Conservation (phyloP, 495 filamentous ascomycete genomes). For the Podospora tetraspora region DNA sequence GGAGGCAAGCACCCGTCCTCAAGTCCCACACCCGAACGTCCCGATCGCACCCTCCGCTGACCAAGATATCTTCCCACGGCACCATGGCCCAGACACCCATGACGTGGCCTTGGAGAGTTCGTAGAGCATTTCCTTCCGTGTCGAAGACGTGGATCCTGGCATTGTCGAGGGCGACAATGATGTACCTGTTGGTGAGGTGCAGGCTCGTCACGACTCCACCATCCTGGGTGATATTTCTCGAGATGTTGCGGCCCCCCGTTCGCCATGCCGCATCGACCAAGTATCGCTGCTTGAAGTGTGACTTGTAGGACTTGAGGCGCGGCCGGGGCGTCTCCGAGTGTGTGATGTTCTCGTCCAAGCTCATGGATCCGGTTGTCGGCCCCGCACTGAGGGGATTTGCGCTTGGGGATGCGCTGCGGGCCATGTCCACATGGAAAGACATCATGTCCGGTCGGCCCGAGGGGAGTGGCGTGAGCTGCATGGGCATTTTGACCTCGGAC, state of each 20-base stretch:
- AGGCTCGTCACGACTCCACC: slow-evolving; percentile 95
- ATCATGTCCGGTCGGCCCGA: slow-evolving; percentile 24
- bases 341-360: slow-evolving; percentile 33
- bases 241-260: slow-evolving; percentile 71
- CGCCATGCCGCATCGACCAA: slow-evolving; percentile 97
- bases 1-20: slow-evolving; percentile 84
- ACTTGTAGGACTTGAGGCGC: slow-evolving; percentile 68
- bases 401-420: slow-evolving; percentile 34
- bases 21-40: slow-evolving; percentile 98
- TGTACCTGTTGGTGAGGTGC: slow-evolving; percentile 91
- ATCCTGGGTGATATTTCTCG: slow-evolving; percentile 85
- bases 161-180: slow-evolving; percentile 95
- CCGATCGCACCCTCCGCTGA: slow-evolving; percentile 93
- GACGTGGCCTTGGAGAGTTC: slow-evolving; percentile 87
- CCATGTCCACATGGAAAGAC: slow-evolving; percentile 25
- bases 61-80: slow-evolving; percentile 90
- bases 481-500: slow-evolving; percentile 39
- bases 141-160: slow-evolving; percentile 98
- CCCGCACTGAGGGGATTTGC: slow-evolving; percentile 28
- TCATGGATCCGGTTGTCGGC: slow-evolving; percentile 31
- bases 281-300: slow-evolving; percentile 95
- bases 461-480: slow-evolving; percentile 16
- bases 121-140: slow-evolving; percentile 78
- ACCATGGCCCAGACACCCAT: slow-evolving; percentile 99
- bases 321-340: slow-evolving; percentile 29